Base-by-base conservation (phyloP, 768 basidiomycete genomes). In the Daedaleopsis sinensis region DNA sequence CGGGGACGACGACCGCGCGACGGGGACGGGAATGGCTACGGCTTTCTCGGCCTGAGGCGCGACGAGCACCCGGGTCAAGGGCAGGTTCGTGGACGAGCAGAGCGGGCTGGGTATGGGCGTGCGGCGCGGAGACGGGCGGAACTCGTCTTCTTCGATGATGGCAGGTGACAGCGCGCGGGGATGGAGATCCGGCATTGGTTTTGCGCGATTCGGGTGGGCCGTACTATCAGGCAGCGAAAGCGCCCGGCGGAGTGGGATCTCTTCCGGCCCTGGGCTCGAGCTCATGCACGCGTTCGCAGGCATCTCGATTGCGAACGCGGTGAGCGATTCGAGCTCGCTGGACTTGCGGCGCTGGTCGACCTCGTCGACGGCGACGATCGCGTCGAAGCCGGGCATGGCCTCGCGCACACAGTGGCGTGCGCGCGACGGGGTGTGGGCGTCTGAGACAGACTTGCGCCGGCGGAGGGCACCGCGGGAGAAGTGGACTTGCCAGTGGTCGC, bases 381-480 rank as follows among this genome's bases (percentile, higher is more conserved):
- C 49, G 51, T 51, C 67, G 60, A 67, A 64, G 44, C 68, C 58
- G 19, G 61, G 64, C 42, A 69, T 55, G 37, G 59, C 59, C 46
- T 66, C 63, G 53, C 63, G 44, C 11, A 72, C 62, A 42, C 68
- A 58, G 57, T 62, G 69, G 27, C 64, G 61, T 52, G 51, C 37
- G 44, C 43, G 65, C 53, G 57, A 13, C 52, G 62, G 56, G 54
- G 53, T 39, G 32, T 53, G 61, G 6, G 60, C 46, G 39, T 63
- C 68, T 8, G 67, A 64, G 50, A 71, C 70, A 32, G 73, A 62
- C 48, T 67, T 84, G 47, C 88, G 78, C n/a, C 85, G 77, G 63
- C 86, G 79, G 32, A 79, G 77, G 5, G 90, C 90, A 8, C 83
- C 85, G 37, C 80, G 80, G 3, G 87, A 80, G 70, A 89, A 91